These are phyloP conservation scores for Ilex asprella DNA, from an alignment of 257 asterid species.

Conservation along the genomic window DNA sequence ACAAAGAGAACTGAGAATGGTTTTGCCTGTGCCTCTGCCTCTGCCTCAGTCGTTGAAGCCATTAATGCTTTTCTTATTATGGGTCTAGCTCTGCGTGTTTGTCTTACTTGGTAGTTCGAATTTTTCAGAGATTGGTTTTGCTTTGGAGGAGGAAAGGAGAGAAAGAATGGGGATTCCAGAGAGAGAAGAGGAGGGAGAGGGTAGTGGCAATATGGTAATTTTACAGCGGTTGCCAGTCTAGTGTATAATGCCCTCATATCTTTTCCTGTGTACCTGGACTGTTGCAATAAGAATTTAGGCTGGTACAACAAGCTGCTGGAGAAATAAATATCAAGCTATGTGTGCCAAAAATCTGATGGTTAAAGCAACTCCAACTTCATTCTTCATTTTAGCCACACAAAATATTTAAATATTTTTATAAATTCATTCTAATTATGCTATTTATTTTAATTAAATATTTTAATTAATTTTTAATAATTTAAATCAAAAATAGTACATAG, in stretches of 20 bases:
- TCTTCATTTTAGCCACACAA: too few relatives aligned
- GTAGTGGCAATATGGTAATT: slow-evolving; percentile 22
- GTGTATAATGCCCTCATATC: slow-evolving; percentile 41
- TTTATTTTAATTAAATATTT: too few relatives aligned
- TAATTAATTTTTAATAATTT: too few relatives aligned
- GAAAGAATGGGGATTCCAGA: slow-evolving; percentile 22
- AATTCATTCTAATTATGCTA: too few relatives aligned
- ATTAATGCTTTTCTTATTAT: slow-evolving; percentile 37
- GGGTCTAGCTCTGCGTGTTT: slow-evolving; percentile 12
- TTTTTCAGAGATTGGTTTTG: not conserved
- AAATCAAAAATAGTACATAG: too few relatives aligned
- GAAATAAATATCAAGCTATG: too few relatives aligned
- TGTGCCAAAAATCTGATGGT: too few relatives aligned
- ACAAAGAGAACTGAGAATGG: slow-evolving; percentile 77
- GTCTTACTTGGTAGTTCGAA: not conserved
- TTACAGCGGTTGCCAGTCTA: slow-evolving; percentile 5
- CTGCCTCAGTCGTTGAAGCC: slow-evolving; percentile 38
- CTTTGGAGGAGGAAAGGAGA: not conserved
- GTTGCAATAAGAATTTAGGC: too few relatives aligned
- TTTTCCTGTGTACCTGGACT: too few relatives aligned
- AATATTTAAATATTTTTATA: too few relatives aligned
- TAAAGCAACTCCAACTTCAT: too few relatives aligned
- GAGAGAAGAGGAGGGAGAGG: slow-evolving; percentile 8
- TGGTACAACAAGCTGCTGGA: too few relatives aligned
- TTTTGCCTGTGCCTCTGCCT: slow-evolving; percentile 23